phyloP scores from a whole-genome alignment of 352 stramenopile species.

The Phytophthora quininea region DNA sequence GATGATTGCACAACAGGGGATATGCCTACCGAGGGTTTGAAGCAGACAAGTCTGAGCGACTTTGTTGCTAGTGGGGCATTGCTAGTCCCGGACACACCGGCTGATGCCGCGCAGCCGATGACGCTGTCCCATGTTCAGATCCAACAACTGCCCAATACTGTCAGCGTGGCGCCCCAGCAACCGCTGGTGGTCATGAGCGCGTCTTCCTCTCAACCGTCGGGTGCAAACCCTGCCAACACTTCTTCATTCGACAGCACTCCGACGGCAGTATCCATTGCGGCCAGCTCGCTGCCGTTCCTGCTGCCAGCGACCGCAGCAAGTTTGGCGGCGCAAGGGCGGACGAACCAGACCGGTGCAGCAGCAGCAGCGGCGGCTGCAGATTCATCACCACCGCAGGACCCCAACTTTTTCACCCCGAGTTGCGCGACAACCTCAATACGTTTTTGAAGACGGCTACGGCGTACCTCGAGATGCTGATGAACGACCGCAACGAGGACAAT shows the following conservation, averaged over 20 bases:
- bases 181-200: not conserved
- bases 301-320: constrained; percentile 27
- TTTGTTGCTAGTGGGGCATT: constrained; percentile 27
- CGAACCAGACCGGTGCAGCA: constrained; percentile 2
- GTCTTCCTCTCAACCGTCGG: not conserved
- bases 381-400: no score
- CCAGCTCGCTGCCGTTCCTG: constrained; percentile 38
- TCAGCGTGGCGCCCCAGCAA: not conserved
- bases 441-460: constrained; percentile 47
- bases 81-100: constrained; percentile 5
- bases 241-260: constrained; percentile 19
- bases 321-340: constrained; percentile 18
- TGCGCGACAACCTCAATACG: constrained; percentile 47
- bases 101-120: no score
- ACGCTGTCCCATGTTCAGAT: constrained; percentile 5
- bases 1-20: constrained; percentile 24
- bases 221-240: not conserved
- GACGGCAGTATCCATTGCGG: constrained; percentile 18
- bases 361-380: not conserved
- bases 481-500: constrained; percentile 32
- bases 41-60: constrained; percentile 21
- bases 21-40: constrained; percentile 9
- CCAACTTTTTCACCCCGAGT: constrained; percentile 32
- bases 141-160: constrained; percentile 21
- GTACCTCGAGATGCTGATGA: constrained; percentile 49